Evolutionary conservation across 345 rosid genomes (phyloP).

Genomic region (Euclidium syriacum): DNA sequence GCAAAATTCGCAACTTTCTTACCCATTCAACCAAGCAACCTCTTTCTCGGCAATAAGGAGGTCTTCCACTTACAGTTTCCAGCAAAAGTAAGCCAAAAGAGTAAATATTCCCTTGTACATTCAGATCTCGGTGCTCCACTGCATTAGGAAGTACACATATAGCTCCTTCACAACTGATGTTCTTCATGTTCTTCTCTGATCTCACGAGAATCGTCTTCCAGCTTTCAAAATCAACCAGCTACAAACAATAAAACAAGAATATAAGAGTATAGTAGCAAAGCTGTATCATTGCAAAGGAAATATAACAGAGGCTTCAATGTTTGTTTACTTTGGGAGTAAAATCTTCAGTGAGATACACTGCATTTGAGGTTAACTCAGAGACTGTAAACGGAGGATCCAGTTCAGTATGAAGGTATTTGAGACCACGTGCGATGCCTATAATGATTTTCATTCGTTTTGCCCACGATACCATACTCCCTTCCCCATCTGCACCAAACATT

Average conservation of each 20-base stretch:
- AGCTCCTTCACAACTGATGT: conserved; percentile 62
- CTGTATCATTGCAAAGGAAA: background rate
- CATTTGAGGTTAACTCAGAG: conserved; percentile 79
- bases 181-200: conserved; percentile 67
- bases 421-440: conserved; percentile 74
- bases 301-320: background rate
- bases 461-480: conserved; percentile 83
- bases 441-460: conserved; percentile 85
- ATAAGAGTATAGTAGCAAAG: background rate
- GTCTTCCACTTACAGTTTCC: conserved; percentile 88
- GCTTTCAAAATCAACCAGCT: conserved; percentile 94
- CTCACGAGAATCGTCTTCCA: conserved; percentile 83
- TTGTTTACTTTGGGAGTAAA: conserved; percentile 92
- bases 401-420: conserved; percentile 79
- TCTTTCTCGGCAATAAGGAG: conserved; percentile 73
- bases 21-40: conserved; percentile 88
- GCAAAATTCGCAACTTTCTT: conserved; percentile 26
- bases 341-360: conserved; percentile 94
- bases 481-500: conserved; percentile 65
- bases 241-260: background rate
- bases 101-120: conserved; percentile 71
- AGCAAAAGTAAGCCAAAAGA: conserved; percentile 81
- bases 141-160: conserved; percentile 74
- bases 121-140: conserved; percentile 59
- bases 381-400: conserved; percentile 83